A percentile compares a stretch with the other conserved stretches of the same genome.
Evolutionary conservation across 495 filamentous ascomycete genomes (phyloP).

Genomic region (Aspergillus leporis): DNA sequence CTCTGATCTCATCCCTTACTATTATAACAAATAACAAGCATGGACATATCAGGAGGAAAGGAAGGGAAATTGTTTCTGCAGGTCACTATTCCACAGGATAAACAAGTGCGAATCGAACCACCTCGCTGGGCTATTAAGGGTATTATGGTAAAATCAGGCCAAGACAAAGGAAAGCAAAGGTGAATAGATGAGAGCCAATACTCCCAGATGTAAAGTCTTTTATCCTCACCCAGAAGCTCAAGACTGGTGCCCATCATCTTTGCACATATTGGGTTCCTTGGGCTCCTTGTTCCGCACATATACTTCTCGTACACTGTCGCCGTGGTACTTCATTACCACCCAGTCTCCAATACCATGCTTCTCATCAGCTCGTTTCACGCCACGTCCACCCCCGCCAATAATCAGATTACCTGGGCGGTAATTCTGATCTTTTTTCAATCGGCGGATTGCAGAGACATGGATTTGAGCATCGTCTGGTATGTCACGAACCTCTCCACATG

Average conservation of each 20-base stretch:
- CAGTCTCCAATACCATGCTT: conserved; percentile 71
- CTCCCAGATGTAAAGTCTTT: background rate
- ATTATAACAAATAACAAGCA: too few species aligned
- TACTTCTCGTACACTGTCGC: conserved; percentile 66
- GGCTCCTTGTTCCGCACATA: conserved; percentile 46
- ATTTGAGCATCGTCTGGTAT: conserved; percentile 71
- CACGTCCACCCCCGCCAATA: conserved; percentile 76
- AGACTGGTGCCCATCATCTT: conserved; percentile 4
- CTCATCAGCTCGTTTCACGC: conserved; percentile 59
- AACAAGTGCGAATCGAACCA: too few species aligned
- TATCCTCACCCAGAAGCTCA: background rate
- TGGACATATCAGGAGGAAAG: too few species aligned
- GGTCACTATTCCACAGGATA: too few species aligned
- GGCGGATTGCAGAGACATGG: conserved; percentile 70
- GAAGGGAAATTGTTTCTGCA: too few species aligned
- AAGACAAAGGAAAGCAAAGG: conserved; percentile 10
- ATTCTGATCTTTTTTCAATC: conserved; percentile 62
- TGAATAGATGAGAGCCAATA: background rate
- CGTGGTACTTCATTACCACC: conserved; percentile 62
- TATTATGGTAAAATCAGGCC: background rate
- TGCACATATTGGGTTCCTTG: conserved; percentile 11
- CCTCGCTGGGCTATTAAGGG: background rate
- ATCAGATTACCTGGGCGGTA: conserved; percentile 85
- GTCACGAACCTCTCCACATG: conserved; percentile 77
- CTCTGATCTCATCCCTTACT: too few species aligned